A percentile compares a stretch with the other conserved stretches of the same genome.
phyloP scores from a whole-genome alignment of 2,329 filamentous ascomycete genomes.

The Davidsoniella neocaledoniae region DNA sequence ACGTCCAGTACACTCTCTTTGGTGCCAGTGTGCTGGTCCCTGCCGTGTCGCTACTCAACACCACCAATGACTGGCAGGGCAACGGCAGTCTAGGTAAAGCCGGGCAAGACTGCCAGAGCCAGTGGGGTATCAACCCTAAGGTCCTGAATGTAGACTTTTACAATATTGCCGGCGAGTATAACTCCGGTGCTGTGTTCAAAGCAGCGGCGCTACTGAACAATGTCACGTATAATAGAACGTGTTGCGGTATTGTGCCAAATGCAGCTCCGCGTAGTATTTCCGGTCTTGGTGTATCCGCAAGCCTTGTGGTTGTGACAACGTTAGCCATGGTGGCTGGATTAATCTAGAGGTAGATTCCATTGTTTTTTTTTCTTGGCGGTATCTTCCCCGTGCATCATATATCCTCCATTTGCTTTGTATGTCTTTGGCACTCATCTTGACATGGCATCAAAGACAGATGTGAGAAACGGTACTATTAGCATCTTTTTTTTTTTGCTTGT shows the following conservation, averaged over 20 bases:
- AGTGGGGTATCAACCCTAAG: slow-evolving; percentile 56
- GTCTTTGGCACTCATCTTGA: too few relatives aligned
- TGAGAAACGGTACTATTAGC: too few relatives aligned
- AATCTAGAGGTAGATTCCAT: too few relatives aligned
- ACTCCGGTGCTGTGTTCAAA: slow-evolving; percentile 57
- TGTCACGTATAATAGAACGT: slow-evolving; percentile 47
- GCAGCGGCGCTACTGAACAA: slow-evolving; percentile 54
- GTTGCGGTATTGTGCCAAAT: slow-evolving; percentile 32
- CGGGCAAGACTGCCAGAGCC: slow-evolving; percentile 40
- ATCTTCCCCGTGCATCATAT: too few relatives aligned
- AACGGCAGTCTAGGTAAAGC: slow-evolving; percentile 49
- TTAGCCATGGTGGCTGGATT: not conserved
- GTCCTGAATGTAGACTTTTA: slow-evolving; percentile 77
- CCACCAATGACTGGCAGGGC: slow-evolving; percentile 52
- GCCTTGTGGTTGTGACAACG: not conserved
- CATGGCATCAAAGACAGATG: too few relatives aligned
- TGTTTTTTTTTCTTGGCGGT: too few relatives aligned
- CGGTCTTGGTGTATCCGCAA: not conserved
- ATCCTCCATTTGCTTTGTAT: too few relatives aligned
- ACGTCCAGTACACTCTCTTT: slow-evolving; percentile 54
- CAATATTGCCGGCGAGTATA: slow-evolving; percentile 39
- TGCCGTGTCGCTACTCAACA: slow-evolving; percentile 49
- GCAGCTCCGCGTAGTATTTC: slow-evolving; percentile 10
- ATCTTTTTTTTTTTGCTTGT: too few relatives aligned
- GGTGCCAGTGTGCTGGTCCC: slow-evolving; percentile 51